Base-by-base conservation (phyloP, 495 filamentous ascomycete species). In the Tuber magnatum region DNA sequence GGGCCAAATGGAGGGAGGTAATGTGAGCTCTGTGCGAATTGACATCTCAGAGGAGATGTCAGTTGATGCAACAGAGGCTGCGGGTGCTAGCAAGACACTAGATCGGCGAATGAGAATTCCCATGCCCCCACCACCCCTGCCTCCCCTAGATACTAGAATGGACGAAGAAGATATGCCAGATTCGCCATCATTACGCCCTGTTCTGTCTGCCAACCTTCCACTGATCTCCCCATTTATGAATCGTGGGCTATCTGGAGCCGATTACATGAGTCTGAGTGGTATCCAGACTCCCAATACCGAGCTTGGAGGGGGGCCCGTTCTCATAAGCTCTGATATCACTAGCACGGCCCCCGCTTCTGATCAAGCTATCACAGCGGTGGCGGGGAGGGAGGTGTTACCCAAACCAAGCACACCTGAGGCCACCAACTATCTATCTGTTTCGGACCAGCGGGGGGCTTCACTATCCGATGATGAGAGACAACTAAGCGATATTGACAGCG, bases 141-240 rank as follows among this genome's bases (percentile, higher is more conserved):
- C 80, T 14, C 40, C 74, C 38, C 75, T 79, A 18, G 70, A 61
- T 56, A 73, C 77, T 20, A 38, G 72, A 48, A 72, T 73, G 61
- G 65, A 61, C 9, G 38, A 40, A 7, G 51, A 61, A 18, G 68
- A 41, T 32, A 46, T 75, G 41, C 81, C 81, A 8, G 74, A 79
- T 68, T 83, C 82, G 3, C 82, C 82, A 69, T 75, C 75, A 41
- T 73, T 83, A n/a, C 77, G 73, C 39, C 82, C 82, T 8, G 74
- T 83, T 32, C 81, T 77, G n/a, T 82, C 82, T 7, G 77, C 83
- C 38, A 69, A 75, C 20, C 56, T 83, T 5, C 80, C 82, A 35
- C 74, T 78, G 38, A 73, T 83, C 65, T 83, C 82, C 28, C 82
- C 82, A 43, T 82, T 82, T 16, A 73, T 83, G 42, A 69, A 73